A percentile compares a stretch with the other conserved stretches of the same genome.
Conservation (phyloP, 2,329 filamentous ascomycete species). For the Volutella citrinella region DNA sequence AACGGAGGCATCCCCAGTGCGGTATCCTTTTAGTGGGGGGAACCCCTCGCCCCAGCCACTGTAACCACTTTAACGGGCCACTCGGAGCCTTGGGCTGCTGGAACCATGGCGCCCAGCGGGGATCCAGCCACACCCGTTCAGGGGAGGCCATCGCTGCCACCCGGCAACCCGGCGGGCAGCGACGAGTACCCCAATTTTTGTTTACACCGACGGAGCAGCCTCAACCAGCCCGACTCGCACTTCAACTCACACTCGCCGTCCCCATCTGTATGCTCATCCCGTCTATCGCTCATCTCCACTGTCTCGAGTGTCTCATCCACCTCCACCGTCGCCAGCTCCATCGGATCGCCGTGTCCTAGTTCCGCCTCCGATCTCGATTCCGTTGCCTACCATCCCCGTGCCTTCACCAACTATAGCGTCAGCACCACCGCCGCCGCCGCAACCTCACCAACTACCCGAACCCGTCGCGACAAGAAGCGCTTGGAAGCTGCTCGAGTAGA, state of each 20-base stretch:
- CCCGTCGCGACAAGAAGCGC: conserved; percentile 45
- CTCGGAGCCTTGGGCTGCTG: conserved; percentile 7
- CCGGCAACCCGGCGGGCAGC: conserved; percentile 34
- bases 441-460: conserved; percentile 33
- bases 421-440: conserved; percentile 16
- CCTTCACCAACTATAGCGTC: conserved; percentile 18
- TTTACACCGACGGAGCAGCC: conserved; percentile 34
- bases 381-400: conserved; percentile 17
- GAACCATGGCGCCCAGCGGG: conserved; percentile 20
- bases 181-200: conserved; percentile 41
- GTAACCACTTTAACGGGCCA: no score
- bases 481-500: conserved; percentile 48
- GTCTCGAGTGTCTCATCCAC: conserved; percentile 10
- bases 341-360: conserved; percentile 11
- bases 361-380: conserved; percentile 8
- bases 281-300: conserved; percentile 25
- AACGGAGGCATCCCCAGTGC: no score
- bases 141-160: conserved; percentile 28
- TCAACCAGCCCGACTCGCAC: conserved; percentile 23
- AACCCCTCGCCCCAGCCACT: no score
- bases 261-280: conserved; percentile 20
- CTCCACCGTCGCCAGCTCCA: conserved; percentile 18
- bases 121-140: conserved; percentile 16
- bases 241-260: conserved; percentile 20
- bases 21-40: no score